phyloP scores from a whole-genome alignment of 192 early-diverging fungal species.

The Coemansia sp. region DNA sequence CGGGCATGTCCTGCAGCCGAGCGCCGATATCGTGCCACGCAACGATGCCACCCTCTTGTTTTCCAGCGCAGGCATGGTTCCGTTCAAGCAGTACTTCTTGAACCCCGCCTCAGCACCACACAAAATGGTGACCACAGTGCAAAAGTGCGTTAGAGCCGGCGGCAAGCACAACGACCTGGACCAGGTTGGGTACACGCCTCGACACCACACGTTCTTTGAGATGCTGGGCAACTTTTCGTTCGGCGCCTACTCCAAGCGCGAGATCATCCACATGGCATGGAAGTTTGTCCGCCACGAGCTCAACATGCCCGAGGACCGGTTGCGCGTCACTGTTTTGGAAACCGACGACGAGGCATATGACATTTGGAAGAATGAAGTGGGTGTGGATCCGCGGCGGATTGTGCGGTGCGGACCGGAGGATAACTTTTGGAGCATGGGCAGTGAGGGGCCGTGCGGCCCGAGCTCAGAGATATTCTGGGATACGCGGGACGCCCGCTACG shows the following conservation, averaged over 20 bases:
- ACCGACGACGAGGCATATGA: constrained; percentile 74
- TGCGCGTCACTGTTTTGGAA: constrained; percentile 94
- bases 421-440: constrained; percentile 99
- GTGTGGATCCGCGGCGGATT: constrained; percentile 75
- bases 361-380: constrained; percentile 80
- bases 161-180: constrained; percentile 99
- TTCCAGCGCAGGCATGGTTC: constrained; percentile 96
- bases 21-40: constrained; percentile 86
- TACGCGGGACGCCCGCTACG: constrained; percentile 84
- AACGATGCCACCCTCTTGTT: constrained; percentile 95
- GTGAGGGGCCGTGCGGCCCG: constrained; percentile 93
- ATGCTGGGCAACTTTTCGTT: constrained; percentile 99
- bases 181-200: constrained; percentile 92
- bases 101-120: constrained; percentile 83
- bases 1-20: constrained; percentile 69
- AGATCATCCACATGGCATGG: constrained; percentile 88
- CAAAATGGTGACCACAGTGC: constrained; percentile 83
- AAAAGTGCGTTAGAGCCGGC: constrained; percentile 97
- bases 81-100: constrained; percentile 94
- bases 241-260: constrained; percentile 95
- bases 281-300: constrained; percentile 84
- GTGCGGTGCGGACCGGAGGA: constrained; percentile 83
- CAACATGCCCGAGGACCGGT: constrained; percentile 69
- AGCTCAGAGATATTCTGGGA: constrained; percentile 98
- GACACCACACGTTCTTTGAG: constrained; percentile 99